Conservation (phyloP, 1,139 yeast genomes). For the Yamadazyma triangularis region DNA sequence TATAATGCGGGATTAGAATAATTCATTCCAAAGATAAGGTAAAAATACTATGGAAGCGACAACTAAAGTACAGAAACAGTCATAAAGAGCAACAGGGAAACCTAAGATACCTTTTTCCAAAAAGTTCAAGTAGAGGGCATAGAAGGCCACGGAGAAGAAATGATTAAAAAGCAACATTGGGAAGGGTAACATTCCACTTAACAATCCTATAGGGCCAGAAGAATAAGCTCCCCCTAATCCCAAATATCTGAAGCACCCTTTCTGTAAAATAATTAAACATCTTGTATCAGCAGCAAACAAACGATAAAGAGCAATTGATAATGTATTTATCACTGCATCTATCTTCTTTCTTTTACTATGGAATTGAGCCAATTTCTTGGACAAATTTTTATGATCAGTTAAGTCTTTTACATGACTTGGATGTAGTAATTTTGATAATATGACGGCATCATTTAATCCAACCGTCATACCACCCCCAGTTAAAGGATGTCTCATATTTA, state of each 20-base stretch:
- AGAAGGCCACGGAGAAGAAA: conserved; percentile 87
- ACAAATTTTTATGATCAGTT: conserved; percentile 50
- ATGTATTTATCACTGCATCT: conserved; percentile 82
- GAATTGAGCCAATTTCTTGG: conserved; percentile 56
- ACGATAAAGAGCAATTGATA: conserved; percentile 85
- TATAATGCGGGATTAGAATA: too few species aligned
- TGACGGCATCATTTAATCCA: conserved; percentile 81
- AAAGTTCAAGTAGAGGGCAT: conserved; percentile 70
- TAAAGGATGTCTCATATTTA: conserved; percentile 96
- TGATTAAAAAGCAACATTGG: conserved; percentile 76
- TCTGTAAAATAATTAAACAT: conserved; percentile 65
- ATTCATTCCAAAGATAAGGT: conserved; percentile 61
- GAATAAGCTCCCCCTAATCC: conserved; percentile 79
- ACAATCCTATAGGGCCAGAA: conserved; percentile 73
- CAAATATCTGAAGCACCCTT: conserved; percentile 87
- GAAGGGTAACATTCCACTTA: conserved; percentile 76
- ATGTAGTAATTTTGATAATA: conserved; percentile 57
- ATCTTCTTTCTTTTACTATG: conserved; percentile 73
- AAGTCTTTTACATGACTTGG: conserved; percentile 57
- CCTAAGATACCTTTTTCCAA: conserved; percentile 57
- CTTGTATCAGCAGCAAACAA: conserved; percentile 82
- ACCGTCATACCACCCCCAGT: conserved; percentile 99
- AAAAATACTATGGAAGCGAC: conserved; percentile 79
- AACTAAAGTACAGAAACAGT: conserved; percentile 61
- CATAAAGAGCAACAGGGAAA: conserved; percentile 70